Evolutionary conservation across 2,329 filamentous ascomycete genomes (phyloP).

Genomic region (Anisogramma anomala): DNA sequence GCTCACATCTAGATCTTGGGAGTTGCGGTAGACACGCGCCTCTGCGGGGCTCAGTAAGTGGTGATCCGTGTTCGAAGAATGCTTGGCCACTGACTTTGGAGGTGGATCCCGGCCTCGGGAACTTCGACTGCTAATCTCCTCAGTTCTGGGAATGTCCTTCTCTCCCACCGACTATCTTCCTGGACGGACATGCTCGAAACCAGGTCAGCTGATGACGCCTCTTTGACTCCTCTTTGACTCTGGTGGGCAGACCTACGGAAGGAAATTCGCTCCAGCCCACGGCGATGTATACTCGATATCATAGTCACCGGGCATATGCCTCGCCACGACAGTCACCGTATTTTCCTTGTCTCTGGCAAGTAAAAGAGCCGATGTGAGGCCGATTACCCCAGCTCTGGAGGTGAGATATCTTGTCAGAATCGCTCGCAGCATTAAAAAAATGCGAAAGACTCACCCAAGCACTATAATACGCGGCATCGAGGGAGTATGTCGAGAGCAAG

Average conservation of each 20-base stretch:
- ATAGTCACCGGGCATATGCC: constrained; percentile 90
- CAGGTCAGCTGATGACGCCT: too few relatives aligned
- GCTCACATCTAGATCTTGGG: constrained; percentile 43
- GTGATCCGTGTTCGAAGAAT: not conserved
- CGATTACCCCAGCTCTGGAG: constrained; percentile 36
- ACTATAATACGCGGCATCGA: constrained; percentile 27
- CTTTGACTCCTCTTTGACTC: too few relatives aligned
- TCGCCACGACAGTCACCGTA: constrained; percentile 38
- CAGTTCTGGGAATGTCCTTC: constrained; percentile 52
- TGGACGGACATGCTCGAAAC: constrained; percentile 31
- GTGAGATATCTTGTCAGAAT: not conserved
- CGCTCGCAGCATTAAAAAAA: not conserved
- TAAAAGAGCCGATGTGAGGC: constrained; percentile 39
- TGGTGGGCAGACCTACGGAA: too few relatives aligned
- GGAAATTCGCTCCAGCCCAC: constrained; percentile 74
- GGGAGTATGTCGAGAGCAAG: not conserved
- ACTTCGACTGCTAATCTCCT: constrained; percentile 48
- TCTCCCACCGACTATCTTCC: constrained; percentile 44
- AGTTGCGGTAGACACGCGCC: constrained; percentile 39
- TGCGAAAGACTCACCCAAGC: constrained; percentile 22
- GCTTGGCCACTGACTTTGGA: constrained; percentile 42
- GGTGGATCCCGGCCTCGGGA: constrained; percentile 70
- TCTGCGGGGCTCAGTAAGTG: constrained; percentile 25
- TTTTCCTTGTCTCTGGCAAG: constrained; percentile 34
- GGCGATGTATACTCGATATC: constrained; percentile 83